phyloP scores from a whole-genome alignment of 352 stramenopile genomes.

The Blastocystis sp. region DNA sequence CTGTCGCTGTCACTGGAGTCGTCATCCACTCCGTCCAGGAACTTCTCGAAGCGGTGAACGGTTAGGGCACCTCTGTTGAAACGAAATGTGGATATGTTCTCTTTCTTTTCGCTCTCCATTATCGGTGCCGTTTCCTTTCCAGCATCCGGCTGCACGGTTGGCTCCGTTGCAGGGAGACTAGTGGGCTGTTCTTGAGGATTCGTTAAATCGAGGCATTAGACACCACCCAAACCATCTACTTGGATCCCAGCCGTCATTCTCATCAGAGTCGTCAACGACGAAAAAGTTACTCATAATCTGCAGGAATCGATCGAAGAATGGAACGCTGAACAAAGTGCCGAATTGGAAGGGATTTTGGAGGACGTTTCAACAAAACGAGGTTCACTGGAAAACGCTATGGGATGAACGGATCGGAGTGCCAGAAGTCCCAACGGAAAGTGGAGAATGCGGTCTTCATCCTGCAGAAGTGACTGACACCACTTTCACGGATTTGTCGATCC shows the following conservation, averaged over 20 bases:
- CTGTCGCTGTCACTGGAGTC: not conserved
- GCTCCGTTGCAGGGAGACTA: not conserved
- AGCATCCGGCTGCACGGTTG: not conserved
- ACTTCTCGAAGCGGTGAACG: slow-evolving; percentile 39
- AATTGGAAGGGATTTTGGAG: not conserved
- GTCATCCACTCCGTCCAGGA: slow-evolving; percentile 32
- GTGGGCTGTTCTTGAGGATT: not conserved
- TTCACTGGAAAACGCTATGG: too few relatives aligned
- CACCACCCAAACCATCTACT: slow-evolving; percentile 3
- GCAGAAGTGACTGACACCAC: too few relatives aligned
- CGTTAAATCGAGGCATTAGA: not conserved
- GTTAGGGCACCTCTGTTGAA: not conserved
- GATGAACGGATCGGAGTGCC: too few relatives aligned
- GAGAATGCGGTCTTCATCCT: too few relatives aligned
- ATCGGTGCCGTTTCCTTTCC: not conserved
- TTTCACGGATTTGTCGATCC: too few relatives aligned
- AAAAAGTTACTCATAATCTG: slow-evolving; percentile 53
- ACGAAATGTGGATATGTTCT: slow-evolving; percentile 49
- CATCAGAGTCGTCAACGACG: slow-evolving; percentile 59
- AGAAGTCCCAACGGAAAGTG: too few relatives aligned
- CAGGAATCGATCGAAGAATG: slow-evolving; percentile 13
- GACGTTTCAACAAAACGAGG: not conserved
- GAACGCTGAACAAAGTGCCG: not conserved
- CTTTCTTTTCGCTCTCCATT: slow-evolving; percentile 47
- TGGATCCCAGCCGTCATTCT: slow-evolving; percentile 37